These are phyloP conservation scores for Podospora australis DNA, from an alignment of 495 filamentous ascomycete genomes.

Conservation along the genomic window DNA sequence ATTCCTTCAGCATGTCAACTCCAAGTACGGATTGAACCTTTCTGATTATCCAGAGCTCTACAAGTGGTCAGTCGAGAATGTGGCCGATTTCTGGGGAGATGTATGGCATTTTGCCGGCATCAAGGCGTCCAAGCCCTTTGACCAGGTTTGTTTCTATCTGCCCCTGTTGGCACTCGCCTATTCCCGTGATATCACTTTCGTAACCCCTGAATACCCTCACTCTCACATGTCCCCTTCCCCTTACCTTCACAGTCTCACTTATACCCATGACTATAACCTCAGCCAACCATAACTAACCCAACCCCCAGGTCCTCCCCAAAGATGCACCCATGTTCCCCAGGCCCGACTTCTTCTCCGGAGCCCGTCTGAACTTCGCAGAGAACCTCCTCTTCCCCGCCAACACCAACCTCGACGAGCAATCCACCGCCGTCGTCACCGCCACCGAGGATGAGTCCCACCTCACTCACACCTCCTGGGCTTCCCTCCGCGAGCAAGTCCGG, in stretches of 20 bases:
- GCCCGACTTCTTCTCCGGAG: constrained; percentile 73
- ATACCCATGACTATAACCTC: background rate
- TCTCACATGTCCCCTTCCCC: too few species aligned
- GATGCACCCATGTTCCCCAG: constrained; percentile 71
- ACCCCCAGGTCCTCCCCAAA: constrained; percentile 58
- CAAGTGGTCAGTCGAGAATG: constrained; percentile 75
- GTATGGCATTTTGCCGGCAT: constrained; percentile 78
- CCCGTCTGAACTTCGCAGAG: constrained; percentile 82
- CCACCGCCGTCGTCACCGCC: constrained; percentile 64
- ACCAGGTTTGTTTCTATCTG: constrained; percentile 44
- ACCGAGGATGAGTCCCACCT: constrained; percentile 61
- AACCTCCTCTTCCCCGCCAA: constrained; percentile 75
- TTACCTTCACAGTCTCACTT: too few species aligned
- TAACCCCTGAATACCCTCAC: background rate
- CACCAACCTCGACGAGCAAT: constrained; percentile 40
- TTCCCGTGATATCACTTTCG: too few species aligned
- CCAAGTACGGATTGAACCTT: constrained; percentile 57
- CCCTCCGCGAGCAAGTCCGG: constrained; percentile 71
- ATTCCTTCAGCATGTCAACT: constrained; percentile 62
- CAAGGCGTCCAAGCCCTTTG: constrained; percentile 56
- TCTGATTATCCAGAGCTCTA: constrained; percentile 63
- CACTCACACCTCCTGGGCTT: constrained; percentile 65
- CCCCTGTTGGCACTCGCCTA: background rate
- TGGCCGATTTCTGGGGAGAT: constrained; percentile 74
- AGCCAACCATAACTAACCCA: background rate